phyloP scores from a whole-genome alignment of 768 basidiomycete genomes.

The Coprinellus aureogranulatus region DNA sequence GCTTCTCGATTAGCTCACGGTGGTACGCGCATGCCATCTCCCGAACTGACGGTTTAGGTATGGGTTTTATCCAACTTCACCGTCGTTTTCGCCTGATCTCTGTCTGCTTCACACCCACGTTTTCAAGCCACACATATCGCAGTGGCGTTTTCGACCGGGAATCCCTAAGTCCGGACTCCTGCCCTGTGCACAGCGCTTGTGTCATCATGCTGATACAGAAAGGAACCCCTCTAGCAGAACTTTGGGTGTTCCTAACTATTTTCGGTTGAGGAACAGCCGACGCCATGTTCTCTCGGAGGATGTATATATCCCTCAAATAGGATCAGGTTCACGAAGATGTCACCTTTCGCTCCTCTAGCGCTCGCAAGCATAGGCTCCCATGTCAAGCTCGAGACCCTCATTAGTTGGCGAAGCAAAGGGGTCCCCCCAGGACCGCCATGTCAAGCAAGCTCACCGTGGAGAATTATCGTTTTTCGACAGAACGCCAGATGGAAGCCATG shows the following conservation, averaged over 20 bases:
- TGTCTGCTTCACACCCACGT: too few relatives aligned
- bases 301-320: neutral
- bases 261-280: neutral
- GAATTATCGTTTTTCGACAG: constrained; percentile 10
- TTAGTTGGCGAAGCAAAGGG: constrained; percentile 7
- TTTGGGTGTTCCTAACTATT: neutral
- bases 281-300: neutral
- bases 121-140: too few relatives aligned
- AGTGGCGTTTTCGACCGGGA: too few relatives aligned
- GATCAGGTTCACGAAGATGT: neutral
- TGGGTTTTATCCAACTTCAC: too few relatives aligned
- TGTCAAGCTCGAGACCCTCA: neutral
- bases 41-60: too few relatives aligned
- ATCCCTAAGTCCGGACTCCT: too few relatives aligned
- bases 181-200: too few relatives aligned
- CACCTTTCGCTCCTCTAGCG: neutral
- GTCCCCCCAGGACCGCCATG: neutral
- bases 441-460: neutral
- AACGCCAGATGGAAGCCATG: constrained; percentile 23
- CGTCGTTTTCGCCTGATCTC: too few relatives aligned
- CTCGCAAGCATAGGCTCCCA: neutral
- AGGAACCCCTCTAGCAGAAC: neutral
- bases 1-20: too few relatives aligned
- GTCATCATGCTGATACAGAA: neutral
- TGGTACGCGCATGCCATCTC: too few relatives aligned